Percentiles rank a stretch among this genome's conserved stretches.
phyloP scores from a whole-genome alignment of 176 grass and related monocot genomes.

The Calamus simplicifolius region DNA sequence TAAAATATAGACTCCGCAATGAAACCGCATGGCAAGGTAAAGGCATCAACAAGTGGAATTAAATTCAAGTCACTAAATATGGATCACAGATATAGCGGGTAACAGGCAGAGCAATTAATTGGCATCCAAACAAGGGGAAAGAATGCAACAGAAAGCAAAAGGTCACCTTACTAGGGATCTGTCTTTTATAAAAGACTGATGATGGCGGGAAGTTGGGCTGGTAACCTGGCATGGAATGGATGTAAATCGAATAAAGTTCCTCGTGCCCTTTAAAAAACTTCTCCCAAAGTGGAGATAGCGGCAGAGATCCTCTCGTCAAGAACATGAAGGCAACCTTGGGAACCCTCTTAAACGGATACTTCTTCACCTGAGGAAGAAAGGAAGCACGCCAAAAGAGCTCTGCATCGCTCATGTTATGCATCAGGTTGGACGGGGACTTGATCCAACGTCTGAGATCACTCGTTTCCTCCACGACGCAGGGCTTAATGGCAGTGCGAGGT shows the following conservation, averaged over 20 bases:
- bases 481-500: background rate
- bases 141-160: background rate
- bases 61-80: no score
- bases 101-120: no score
- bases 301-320: background rate
- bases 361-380: background rate
- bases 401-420: constrained; percentile 12
- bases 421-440: background rate
- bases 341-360: background rate
- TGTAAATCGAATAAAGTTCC: constrained; percentile 2
- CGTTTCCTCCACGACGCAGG: background rate
- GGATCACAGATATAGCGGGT: no score
- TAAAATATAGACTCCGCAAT: no score
- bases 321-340: constrained; percentile 11
- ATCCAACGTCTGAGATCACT: constrained; percentile 20
- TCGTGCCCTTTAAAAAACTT: background rate
- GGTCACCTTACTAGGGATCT: constrained; percentile 16
- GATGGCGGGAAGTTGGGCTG: background rate
- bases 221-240: background rate
- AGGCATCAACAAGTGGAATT: no score
- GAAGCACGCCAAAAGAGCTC: background rate
- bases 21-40: no score
- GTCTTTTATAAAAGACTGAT: constrained; percentile 2
- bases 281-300: constrained; percentile 2
- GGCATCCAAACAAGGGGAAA: no score